Percentiles rank a stretch among this genome's conserved stretches.
Evolutionary conservation across 345 rosid species (phyloP).

Genomic region (Gossypium mustelinum): DNA sequence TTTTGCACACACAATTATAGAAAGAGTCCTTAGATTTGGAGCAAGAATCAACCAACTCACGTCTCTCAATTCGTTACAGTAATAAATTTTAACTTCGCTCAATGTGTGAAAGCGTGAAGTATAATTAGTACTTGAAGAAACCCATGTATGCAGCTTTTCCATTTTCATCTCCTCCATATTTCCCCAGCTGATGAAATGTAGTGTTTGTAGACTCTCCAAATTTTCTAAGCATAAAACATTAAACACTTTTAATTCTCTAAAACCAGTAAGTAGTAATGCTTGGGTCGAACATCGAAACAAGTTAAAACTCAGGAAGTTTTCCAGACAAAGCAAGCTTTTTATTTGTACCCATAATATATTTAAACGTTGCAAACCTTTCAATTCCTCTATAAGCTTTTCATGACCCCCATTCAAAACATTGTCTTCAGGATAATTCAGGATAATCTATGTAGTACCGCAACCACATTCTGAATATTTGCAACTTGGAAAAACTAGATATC

Average conservation of each 20-base stretch:
- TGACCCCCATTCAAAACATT: too few relatives aligned
- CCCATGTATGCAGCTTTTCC: neutral
- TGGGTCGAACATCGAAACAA: neutral
- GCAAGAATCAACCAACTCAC: neutral
- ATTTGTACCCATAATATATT: neutral
- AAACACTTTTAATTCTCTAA: neutral
- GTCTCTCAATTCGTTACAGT: neutral
- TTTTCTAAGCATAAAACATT: neutral
- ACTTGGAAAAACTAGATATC: too few relatives aligned
- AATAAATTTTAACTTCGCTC: neutral
- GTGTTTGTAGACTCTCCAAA: neutral
- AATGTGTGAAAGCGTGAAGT: neutral
- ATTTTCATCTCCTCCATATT: neutral
- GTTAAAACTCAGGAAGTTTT: neutral
- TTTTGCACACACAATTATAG: neutral
- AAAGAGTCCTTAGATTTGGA: slow-evolving; percentile 13
- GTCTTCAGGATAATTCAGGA: too few relatives aligned
- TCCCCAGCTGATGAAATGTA: neutral
- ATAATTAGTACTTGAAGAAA: too few relatives aligned
- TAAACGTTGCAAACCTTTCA: neutral
- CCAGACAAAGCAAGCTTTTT: neutral
- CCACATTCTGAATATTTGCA: too few relatives aligned
- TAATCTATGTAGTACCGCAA: too few relatives aligned
- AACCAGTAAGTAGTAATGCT: neutral
- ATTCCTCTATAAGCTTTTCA: neutral